phyloP scores from a whole-genome alignment of 345 rosid genomes.

The Murraya koenigii region DNA sequence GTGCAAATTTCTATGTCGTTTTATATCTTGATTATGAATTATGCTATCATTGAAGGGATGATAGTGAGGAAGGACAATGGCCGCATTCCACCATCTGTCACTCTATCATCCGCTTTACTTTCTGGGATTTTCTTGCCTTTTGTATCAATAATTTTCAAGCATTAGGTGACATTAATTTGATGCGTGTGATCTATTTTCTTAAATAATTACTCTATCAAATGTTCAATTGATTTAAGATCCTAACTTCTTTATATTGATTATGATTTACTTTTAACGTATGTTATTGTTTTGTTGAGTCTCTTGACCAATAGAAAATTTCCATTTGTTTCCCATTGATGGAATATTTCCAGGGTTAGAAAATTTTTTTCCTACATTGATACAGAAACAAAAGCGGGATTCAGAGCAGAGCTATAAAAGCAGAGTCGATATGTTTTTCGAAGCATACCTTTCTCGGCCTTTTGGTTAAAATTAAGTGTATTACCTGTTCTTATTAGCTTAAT shows the following conservation, averaged over 20 bases:
- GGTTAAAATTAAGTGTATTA: constrained; percentile 46
- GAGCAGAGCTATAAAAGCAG: too few relatives aligned
- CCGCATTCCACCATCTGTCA: constrained; percentile 27
- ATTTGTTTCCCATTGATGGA: too few relatives aligned
- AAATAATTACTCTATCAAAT: not conserved
- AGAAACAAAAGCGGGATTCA: too few relatives aligned
- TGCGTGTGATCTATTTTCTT: not conserved
- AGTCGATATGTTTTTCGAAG: too few relatives aligned
- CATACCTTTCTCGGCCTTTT: constrained; percentile 53
- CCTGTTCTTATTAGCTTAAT: constrained; percentile 47
- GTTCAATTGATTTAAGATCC: not conserved
- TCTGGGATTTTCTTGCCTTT: constrained; percentile 13
- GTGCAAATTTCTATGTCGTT: constrained; percentile 29
- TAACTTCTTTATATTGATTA: too few relatives aligned
- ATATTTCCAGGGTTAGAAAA: too few relatives aligned
- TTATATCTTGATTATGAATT: constrained; percentile 32
- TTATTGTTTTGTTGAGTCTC: too few relatives aligned
- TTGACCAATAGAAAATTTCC: too few relatives aligned
- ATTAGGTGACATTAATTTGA: not conserved
- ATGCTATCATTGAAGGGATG: constrained; percentile 45
- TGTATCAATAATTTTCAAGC: constrained; percentile 15
- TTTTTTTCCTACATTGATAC: too few relatives aligned
- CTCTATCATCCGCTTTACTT: constrained; percentile 18
- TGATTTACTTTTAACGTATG: too few relatives aligned
- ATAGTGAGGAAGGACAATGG: constrained; percentile 41